Conservation (phyloP, 768 basidiomycete species). For the Lentinula boryana region DNA sequence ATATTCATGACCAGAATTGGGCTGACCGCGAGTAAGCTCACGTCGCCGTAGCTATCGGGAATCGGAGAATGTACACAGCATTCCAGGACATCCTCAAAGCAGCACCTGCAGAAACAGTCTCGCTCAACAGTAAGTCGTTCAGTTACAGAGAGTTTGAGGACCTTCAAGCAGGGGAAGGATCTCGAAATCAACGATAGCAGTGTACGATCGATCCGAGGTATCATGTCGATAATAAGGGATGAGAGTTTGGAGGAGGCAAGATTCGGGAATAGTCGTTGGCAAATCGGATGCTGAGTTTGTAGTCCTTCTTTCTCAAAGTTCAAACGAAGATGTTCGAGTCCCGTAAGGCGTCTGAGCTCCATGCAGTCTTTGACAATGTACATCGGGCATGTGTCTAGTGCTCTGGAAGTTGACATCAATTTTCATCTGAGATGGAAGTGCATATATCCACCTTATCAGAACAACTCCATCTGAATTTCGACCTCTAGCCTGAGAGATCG, state of each 20-base stretch:
- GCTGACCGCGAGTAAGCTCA: slow-evolving; percentile 43
- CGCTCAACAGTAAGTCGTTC: slow-evolving; percentile 43
- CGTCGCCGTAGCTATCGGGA: slow-evolving; percentile 39
- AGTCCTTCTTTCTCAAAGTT: slow-evolving; percentile 37
- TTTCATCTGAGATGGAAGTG: slow-evolving; percentile 17
- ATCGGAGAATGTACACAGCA: slow-evolving; percentile 58
- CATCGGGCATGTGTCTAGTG: slow-evolving; percentile 16
- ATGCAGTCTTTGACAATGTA: slow-evolving; percentile 1
- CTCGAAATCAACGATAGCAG: slow-evolving; percentile 42
- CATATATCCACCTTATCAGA: slow-evolving; percentile 14
- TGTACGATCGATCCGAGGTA: slow-evolving; percentile 52
- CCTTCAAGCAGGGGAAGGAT: slow-evolving; percentile 37
- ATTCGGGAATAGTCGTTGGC: slow-evolving; percentile 15
- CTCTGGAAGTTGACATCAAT: neutral
- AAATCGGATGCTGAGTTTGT: slow-evolving; percentile 35
- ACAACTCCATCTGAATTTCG: slow-evolving; percentile 16
- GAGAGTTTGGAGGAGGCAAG: slow-evolving; percentile 31
- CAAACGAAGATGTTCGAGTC: slow-evolving; percentile 33
- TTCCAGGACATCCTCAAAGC: slow-evolving; percentile 56
- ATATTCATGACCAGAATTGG: neutral
- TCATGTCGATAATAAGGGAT: slow-evolving; percentile 40
- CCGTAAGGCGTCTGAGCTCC: slow-evolving; percentile 22
- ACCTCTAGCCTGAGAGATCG: slow-evolving; percentile 3
- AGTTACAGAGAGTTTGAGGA: slow-evolving; percentile 52
- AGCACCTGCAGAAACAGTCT: slow-evolving; percentile 51